Evolutionary conservation across 2,329 filamentous ascomycete species (phyloP).

Genomic region (Cercospora berteroae): DNA sequence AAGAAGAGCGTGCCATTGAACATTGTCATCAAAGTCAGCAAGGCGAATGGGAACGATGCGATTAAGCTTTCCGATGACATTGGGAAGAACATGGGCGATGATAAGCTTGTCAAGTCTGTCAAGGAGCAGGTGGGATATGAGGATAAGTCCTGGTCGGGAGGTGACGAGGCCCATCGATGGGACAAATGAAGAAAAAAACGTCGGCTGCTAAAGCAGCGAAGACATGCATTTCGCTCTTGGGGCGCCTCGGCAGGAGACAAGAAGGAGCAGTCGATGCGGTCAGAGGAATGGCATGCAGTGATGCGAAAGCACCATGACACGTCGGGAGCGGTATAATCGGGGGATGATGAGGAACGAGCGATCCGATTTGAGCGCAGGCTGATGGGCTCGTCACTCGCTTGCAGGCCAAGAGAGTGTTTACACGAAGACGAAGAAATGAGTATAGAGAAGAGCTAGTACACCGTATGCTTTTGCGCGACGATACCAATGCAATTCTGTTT

Average conservation of each 20-base stretch:
- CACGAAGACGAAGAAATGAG: neutral
- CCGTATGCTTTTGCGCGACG: neutral
- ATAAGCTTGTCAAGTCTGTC: slow-evolving; percentile 72
- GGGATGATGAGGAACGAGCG: neutral
- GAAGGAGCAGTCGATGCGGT: neutral
- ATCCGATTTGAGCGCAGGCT: neutral
- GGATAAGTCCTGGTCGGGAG: slow-evolving; percentile 78
- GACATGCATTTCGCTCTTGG: neutral
- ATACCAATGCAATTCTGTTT: neutral
- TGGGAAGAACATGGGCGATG: slow-evolving; percentile 91
- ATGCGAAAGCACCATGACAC: neutral
- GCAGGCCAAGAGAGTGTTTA: neutral
- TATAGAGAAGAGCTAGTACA: neutral
- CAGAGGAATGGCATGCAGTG: neutral
- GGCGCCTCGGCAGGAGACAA: neutral
- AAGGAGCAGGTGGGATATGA: slow-evolving; percentile 84
- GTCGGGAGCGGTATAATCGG: neutral
- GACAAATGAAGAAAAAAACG: slow-evolving; percentile 45
- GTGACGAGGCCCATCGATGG: slow-evolving; percentile 83
- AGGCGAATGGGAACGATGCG: slow-evolving; percentile 74
- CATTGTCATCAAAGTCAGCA: slow-evolving; percentile 95
- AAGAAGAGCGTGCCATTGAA: slow-evolving; percentile 89
- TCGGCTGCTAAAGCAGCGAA: neutral
- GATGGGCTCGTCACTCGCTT: neutral
- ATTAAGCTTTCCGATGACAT: slow-evolving; percentile 89